Evolutionary conservation across 139 green algal species (phyloP), one percentile per base, ranked within the genome.

Genomic region (Trebouxia sp.): DNA sequence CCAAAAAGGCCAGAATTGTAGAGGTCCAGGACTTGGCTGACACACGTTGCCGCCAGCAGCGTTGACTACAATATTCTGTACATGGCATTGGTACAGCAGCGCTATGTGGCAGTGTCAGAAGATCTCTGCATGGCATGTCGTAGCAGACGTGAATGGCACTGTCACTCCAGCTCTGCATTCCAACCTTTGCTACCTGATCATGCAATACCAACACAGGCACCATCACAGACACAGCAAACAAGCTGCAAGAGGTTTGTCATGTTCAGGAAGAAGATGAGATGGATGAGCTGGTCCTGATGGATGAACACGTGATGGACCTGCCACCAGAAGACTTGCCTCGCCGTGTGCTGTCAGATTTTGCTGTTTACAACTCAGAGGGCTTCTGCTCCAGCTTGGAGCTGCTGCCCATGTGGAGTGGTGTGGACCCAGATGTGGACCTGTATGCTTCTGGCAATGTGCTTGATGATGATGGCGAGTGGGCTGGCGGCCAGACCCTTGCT

Each of bases 321-420:
- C 80, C 92, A 55, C 92, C 94, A 12, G 94, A 95, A 67, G 75
- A 90, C 69, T 88, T 98, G 65, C 95, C 95, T 30, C 80, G 88
- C 20, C 81, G 89, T 43, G 78, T 92, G 24, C 88, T 98, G 39
- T 87, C 92, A 50, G 84, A 96, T 85, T 97, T 96, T 85, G 81
- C 87, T 39, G 87, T 96, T 78, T 97, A 97, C 88, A 95, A 97
- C 67, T 76, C 89, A 6, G 93, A 97, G 88, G 94, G 94, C 39
- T 90, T 97, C 66, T 85, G 92, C 35, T 65, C 88, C 26, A 88
- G 88, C 35, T 87, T 98, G 47, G 95, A 98, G 89, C 85, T 98
- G 85, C 86, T 98, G 70, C 95, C 95, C 65, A 95, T 97, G 92
- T 93, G 90, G 88, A 80, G 76, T 15, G 92, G 90, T 4, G 84